Evolutionary conservation across 176 grass and related monocot species (phyloP).

Genomic region (Oryza rufipogon): DNA sequence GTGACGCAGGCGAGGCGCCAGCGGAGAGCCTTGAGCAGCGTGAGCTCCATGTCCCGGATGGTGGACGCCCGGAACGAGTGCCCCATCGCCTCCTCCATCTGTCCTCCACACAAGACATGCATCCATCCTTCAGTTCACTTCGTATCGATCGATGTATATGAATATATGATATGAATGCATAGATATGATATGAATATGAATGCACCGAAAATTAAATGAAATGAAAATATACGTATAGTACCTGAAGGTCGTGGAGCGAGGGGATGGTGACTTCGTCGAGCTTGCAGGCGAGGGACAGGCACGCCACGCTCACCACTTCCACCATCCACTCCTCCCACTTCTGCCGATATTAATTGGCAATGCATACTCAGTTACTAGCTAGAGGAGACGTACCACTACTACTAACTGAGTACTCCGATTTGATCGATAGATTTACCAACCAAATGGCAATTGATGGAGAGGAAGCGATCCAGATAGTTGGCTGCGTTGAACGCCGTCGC

Average conservation of each 20-base stretch:
- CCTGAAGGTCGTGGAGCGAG: slow-evolving; percentile 80
- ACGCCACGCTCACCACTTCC: slow-evolving; percentile 80
- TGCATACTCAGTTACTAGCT: no score
- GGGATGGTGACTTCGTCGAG: slow-evolving; percentile 65
- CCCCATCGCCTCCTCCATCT: slow-evolving; percentile 63
- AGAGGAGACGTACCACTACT: no score
- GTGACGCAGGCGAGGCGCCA: slow-evolving; percentile 82
- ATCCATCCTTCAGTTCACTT: no score
- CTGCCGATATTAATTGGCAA: slow-evolving; percentile 22
- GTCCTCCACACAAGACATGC: background rate
- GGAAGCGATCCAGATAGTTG: slow-evolving; percentile 83
- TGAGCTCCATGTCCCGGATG: slow-evolving; percentile 77
- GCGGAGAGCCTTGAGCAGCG: slow-evolving; percentile 71
- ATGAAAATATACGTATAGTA: background rate
- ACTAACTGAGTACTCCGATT: no score
- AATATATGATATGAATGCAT: no score
- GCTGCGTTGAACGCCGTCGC: slow-evolving; percentile 64
- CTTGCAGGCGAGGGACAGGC: slow-evolving; percentile 81
- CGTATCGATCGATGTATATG: no score
- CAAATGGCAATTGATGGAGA: slow-evolving; percentile 63
- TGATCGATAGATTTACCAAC: background rate
- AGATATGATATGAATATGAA: no score
- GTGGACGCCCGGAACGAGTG: slow-evolving; percentile 52
- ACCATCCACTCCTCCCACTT: slow-evolving; percentile 89
- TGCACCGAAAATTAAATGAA: no score